Percentiles rank a stretch among this genome's conserved stretches.
Conservation (phyloP, 1,284 basidiomycete genomes). For the Trichosporon sp. region DNA sequence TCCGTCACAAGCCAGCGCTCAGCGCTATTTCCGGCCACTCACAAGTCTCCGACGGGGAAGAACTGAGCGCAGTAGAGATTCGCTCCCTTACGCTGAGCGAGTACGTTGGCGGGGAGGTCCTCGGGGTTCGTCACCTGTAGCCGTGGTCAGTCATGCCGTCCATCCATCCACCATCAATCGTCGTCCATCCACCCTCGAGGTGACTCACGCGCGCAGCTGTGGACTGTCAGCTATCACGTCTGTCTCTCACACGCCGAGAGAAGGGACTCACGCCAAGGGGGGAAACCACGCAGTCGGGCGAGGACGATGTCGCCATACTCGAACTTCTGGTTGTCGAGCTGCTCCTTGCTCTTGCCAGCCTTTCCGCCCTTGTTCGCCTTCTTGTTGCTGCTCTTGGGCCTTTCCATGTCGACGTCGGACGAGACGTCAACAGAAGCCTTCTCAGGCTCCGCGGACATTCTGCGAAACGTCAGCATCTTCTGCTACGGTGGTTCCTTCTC, state of each 20-base stretch:
- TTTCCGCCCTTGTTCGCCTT: constrained; percentile 24
- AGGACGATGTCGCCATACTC: constrained; percentile 74
- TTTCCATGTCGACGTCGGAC: constrained; percentile 27
- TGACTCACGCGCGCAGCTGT: constrained; percentile 21
- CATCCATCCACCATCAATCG: too few species aligned
- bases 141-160: constrained; percentile 6
- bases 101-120: constrained; percentile 31
- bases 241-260: background rate
- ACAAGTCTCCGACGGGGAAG: constrained; percentile 73
- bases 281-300: constrained; percentile 87
- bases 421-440: constrained; percentile 11
- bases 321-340: constrained; percentile 46
- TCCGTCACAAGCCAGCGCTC: background rate
- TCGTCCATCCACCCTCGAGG: background rate
- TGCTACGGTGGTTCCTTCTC: too few species aligned
- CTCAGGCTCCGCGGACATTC: constrained; percentile 20
- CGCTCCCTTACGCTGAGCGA: constrained; percentile 28
- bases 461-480: background rate
- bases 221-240: constrained; percentile 5
- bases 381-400: constrained; percentile 36
- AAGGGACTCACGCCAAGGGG: constrained; percentile 62
- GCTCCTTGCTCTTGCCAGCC: constrained; percentile 17
- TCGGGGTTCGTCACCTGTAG: constrained; percentile 39
- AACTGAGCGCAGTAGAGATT: constrained; percentile 37
- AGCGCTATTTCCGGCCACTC: constrained; percentile 44